A percentile compares a stretch with the other conserved stretches of the same genome.
Evolutionary conservation across 2,329 filamentous ascomycete species (phyloP).

Genomic region (Apiospora sp.): DNA sequence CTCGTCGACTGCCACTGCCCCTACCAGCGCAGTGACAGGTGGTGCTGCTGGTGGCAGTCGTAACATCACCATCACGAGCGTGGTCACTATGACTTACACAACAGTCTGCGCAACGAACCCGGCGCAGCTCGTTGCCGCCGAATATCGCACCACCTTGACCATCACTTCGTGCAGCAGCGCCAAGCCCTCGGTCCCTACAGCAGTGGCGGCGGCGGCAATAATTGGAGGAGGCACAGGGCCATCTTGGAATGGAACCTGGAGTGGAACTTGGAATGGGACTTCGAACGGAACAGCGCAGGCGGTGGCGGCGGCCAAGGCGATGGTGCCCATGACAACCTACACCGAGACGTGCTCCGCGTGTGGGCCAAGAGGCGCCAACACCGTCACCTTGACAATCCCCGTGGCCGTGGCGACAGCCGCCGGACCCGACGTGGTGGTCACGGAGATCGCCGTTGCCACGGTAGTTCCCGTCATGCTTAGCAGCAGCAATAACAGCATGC

Average conservation of each 20-base stretch:
- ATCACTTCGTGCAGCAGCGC: conserved; percentile 33
- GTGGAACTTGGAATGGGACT: background rate
- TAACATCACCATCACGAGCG: conserved; percentile 34
- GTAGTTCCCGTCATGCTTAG: conserved; percentile 33
- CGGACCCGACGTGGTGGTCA: conserved; percentile 29
- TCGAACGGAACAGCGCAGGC: background rate
- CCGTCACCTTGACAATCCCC: conserved; percentile 46
- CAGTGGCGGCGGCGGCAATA: background rate
- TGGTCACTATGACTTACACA: conserved; percentile 44
- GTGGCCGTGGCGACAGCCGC: conserved; percentile 30
- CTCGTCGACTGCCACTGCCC: conserved; percentile 29
- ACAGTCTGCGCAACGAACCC: conserved; percentile 46
- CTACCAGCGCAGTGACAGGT: conserved; percentile 28
- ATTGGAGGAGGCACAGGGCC: background rate
- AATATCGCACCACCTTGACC: conserved; percentile 45
- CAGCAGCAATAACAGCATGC: conserved; percentile 4
- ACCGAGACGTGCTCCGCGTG: conserved; percentile 42
- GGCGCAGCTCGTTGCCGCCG: conserved; percentile 40
- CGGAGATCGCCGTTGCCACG: conserved; percentile 35
- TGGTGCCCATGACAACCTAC: conserved; percentile 41
- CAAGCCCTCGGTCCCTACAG: background rate
- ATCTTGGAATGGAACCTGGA: conserved; percentile 1
- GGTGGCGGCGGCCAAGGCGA: background rate
- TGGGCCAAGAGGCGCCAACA: conserved; percentile 41
- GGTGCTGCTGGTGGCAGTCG: background rate